A percentile compares a stretch with the other conserved stretches of the same genome.
Evolutionary conservation across 805 yeast genomes (phyloP).

Genomic region (Candida vaughaniae): DNA sequence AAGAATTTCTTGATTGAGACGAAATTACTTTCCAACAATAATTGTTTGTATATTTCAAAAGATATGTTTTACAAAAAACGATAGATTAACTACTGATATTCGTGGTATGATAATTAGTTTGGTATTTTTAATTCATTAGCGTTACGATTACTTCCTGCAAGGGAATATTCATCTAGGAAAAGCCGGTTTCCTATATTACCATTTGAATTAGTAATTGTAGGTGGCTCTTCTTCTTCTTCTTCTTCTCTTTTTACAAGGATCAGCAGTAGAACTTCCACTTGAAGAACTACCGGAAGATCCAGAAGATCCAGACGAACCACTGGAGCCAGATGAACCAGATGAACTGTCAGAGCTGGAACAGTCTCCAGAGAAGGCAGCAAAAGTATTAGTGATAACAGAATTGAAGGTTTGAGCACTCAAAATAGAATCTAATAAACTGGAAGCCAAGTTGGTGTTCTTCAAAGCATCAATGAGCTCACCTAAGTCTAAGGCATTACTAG

Average conservation of each 20-base stretch:
- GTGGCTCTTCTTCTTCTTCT: constrained; percentile 28
- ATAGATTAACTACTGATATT: neutral
- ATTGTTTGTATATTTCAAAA: too few species aligned
- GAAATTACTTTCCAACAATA: too few species aligned
- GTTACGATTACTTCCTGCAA: too few species aligned
- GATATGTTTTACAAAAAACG: too few species aligned
- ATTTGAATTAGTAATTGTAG: constrained; percentile 14
- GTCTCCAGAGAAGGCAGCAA: constrained; percentile 37
- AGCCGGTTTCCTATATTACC: neutral
- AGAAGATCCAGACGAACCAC: constrained; percentile 7
- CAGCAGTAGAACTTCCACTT: constrained; percentile 10
- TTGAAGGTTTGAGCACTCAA: constrained; percentile 31
- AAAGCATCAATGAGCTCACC: constrained; percentile 29
- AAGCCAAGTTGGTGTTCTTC: constrained; percentile 30
- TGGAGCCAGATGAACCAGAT: constrained; percentile 12
- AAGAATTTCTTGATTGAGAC: too few species aligned
- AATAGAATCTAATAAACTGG: constrained; percentile 32
- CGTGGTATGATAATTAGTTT: constrained; percentile 10
- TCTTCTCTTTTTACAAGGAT: constrained; percentile 34
- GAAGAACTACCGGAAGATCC: constrained; percentile 13
- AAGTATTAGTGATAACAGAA: constrained; percentile 34
- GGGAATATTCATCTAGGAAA: too few species aligned
- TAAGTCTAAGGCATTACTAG: constrained; percentile 28
- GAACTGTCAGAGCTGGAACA: constrained; percentile 18
- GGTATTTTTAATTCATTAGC: constrained; percentile 3